Conservation (phyloP, 768 basidiomycete species). For the Mycena capillaripes region DNA sequence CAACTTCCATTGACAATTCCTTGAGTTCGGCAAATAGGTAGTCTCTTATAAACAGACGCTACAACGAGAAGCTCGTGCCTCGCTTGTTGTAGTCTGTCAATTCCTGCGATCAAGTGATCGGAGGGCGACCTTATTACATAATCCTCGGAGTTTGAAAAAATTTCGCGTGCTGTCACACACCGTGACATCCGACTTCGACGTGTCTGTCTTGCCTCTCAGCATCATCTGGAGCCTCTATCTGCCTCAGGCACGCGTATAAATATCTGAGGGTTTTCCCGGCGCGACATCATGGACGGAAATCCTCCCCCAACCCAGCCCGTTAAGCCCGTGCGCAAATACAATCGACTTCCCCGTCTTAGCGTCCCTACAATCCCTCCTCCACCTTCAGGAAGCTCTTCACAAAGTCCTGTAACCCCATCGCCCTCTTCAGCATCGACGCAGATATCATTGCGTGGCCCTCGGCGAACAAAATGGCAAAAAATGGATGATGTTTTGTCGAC, state of each 20-base stretch:
- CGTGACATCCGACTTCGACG: not conserved
- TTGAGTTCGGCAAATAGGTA: no score
- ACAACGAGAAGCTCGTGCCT: no score
- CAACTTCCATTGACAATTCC: no score
- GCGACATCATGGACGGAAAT: not conserved
- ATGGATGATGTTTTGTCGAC: not conserved
- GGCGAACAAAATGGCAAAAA: not conserved
- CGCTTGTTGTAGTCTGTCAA: not conserved
- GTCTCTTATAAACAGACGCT: no score
- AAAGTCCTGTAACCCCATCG: not conserved
- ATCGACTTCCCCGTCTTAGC: not conserved
- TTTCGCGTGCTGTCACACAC: not conserved
- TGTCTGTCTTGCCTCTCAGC: not conserved
- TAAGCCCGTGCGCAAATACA: not conserved
- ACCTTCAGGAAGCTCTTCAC: not conserved
- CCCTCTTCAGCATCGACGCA: not conserved
- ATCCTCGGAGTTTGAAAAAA: constrained; percentile 14
- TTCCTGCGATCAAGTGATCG: not conserved
- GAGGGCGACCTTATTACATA: constrained; percentile 5
- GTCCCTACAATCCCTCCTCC: not conserved
- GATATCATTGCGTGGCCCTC: not conserved
- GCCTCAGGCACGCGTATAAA: not conserved
- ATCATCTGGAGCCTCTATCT: not conserved
- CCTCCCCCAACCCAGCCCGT: not conserved
- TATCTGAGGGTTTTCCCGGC: not conserved